Percentiles rank a stretch among this genome's conserved stretches.
These are phyloP conservation scores for Ceratocystis cacaofunesta DNA, from an alignment of 2,329 filamentous ascomycete species.

Conservation along the genomic window DNA sequence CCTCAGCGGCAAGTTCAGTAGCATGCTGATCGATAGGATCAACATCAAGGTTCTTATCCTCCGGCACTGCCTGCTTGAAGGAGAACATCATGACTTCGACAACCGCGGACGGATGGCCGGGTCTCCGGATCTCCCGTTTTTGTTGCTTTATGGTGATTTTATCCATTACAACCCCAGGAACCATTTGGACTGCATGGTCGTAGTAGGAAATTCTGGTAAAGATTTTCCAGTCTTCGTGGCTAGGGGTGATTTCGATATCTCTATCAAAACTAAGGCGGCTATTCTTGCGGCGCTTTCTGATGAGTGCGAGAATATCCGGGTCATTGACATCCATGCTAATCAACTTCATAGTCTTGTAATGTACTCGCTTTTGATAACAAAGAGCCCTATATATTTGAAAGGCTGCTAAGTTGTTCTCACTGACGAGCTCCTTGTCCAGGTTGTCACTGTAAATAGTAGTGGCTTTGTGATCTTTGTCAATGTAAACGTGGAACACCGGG, in stretches of 20 bases:
- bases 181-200: neutral
- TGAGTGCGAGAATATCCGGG: fast-evolving
- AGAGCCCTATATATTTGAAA: neutral
- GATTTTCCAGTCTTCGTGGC: neutral
- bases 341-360: neutral
- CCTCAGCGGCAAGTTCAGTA: too few relatives aligned
- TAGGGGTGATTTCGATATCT: neutral
- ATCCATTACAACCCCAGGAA: neutral
- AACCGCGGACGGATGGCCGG: too few relatives aligned
- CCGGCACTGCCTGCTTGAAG: too few relatives aligned
- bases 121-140: too few relatives aligned
- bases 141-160: neutral
- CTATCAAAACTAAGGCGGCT: neutral
- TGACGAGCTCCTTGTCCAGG: too few relatives aligned
- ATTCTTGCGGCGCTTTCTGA: neutral
- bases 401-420: neutral
- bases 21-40: too few relatives aligned
- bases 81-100: too few relatives aligned
- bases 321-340: neutral
- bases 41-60: too few relatives aligned
- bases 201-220: neutral
- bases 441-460: neutral
- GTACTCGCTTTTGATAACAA: neutral
- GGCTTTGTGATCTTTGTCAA: neutral
- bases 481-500: neutral